phyloP scores from a whole-genome alignment of 1,284 basidiomycete genomes.

The Psilocybe mexicana region DNA sequence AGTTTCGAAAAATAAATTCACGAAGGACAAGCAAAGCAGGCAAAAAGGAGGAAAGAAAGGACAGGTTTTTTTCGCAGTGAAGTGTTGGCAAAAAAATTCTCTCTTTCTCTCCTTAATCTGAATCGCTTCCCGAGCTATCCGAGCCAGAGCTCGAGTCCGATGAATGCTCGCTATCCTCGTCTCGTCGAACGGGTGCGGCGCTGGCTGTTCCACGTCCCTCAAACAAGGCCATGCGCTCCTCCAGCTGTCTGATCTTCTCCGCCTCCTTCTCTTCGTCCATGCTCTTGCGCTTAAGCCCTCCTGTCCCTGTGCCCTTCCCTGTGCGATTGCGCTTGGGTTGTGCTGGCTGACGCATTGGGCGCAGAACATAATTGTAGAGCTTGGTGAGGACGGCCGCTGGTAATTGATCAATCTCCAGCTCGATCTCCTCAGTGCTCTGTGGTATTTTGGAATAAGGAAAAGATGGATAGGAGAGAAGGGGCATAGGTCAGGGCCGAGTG shows the following conservation, averaged over 20 bases:
- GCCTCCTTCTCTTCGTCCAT: slow-evolving; percentile 90
- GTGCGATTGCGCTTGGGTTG: slow-evolving; percentile 62
- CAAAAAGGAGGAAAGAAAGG: slow-evolving; percentile 6
- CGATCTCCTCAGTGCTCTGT: slow-evolving; percentile 93
- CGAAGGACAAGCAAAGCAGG: slow-evolving; percentile 1
- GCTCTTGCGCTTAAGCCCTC: slow-evolving; percentile 86
- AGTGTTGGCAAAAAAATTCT: neutral
- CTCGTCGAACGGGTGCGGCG: slow-evolving; percentile 38
- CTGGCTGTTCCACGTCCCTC: slow-evolving; percentile 50
- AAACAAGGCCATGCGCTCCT: slow-evolving; percentile 79
- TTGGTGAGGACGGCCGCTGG: slow-evolving; percentile 83
- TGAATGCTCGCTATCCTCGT: slow-evolving; percentile 68
- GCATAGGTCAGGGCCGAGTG: slow-evolving; percentile 16
- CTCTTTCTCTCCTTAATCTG: slow-evolving; percentile 54
- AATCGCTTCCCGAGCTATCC: slow-evolving; percentile 80
- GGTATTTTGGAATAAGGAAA: neutral
- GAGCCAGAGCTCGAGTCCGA: slow-evolving; percentile 76
- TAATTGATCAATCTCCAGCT: slow-evolving; percentile 91
- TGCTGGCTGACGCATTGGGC: slow-evolving; percentile 61
- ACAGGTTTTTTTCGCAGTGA: neutral
- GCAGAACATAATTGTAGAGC: slow-evolving; percentile 92
- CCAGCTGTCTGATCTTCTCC: slow-evolving; percentile 86
- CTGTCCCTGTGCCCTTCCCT: slow-evolving; percentile 79
- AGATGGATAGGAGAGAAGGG: neutral
- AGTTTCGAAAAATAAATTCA: neutral